Evolutionary conservation across 306 rosid species (phyloP), one percentile per base, ranked within the genome.

Genomic region (Sophora flavescens): DNA sequence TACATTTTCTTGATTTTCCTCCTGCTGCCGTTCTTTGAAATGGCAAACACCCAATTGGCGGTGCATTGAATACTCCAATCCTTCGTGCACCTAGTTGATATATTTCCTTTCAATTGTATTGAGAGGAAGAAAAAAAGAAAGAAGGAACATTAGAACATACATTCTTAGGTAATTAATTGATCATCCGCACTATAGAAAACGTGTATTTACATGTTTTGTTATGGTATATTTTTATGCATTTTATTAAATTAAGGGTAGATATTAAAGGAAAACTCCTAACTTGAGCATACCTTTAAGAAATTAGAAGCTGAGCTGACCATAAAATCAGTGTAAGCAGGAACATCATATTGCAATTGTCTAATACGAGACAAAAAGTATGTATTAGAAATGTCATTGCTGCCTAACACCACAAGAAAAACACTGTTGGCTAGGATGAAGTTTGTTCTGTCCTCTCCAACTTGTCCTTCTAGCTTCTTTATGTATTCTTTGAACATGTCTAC

Each of bases 31-130:
- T 88, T 82, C 93, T 87, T 22, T 85, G 93, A n/a, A 86, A 87
- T 0, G 91, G 96, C n/a, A 91, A 76, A 78, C 91, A 91, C 14
- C 96, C 93, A 1, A 91, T 45, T 0, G 93, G 91, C 1, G 96
- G 88, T 3, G 74, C 78, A 68, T 66, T 74, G 35, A 91, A 80
- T 47, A 88, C 74, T 48, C 82, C 96, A 8, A 91, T 85, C 66
- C 90, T 84, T 53, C 91, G 52, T 18, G 83, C 90, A 8, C 96
- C 96, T 3, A 82, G 82, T 56, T 51, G 28, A 79, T 86, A 76
- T 62, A 86, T 2, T 65, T 78, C 88, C 93, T 91, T 47, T 6
- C 7, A 54, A 12, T 59, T 62, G 59, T 2, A 36, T 16, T 50
- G 13, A 59, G 6, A 30, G 38, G 30, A 6, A 4, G 15, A 47